Base-by-base conservation (phyloP, 2,329 filamentous ascomycete genomes). In the Graphilbum sp. region DNA sequence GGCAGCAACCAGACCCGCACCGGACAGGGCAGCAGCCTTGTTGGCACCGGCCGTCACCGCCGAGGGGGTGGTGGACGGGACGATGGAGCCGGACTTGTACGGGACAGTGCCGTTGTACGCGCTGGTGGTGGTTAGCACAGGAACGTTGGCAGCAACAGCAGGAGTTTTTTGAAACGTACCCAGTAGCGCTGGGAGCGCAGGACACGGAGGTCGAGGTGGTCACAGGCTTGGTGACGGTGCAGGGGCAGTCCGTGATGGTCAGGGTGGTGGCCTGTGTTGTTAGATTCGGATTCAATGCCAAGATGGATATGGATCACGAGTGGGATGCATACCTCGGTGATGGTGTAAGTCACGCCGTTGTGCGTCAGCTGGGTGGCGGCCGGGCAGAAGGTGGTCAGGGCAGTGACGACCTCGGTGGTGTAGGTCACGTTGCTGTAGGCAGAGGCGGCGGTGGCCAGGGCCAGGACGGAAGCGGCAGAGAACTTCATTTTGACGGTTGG, bases 371-470 rank as follows among this genome's bases (percentile, higher is more conserved):
- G 58, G 50, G 79, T 83, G 47, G 79, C 57, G 48, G 54, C 64
- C 18, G 79, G 77, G 73, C 80, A 85, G 72, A 67, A 82, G 54
- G 79, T 85, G 60, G 69, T 75, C 64, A 72, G 72, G 41, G 63
- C 59, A 41, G 72, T 75, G 46, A 83, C 69, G 47, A 74, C 62
- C 66, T 79, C 72, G 49, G 76, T 83, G 60, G 66, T 67, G 59
- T 70, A 71, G 41, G 61, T 64, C 48, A 63, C 62, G 57, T 68
- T 52, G 45, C 45, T 44, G 41, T 41, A 46, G 45, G 56, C 56
- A 45, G 54, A 50, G 48, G 47, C 61, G 56, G 64, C 66, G 52
- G 62, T 60, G 54, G 57, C 64, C 57, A 66, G 61, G 51, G 67
- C 67, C 53, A 67, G 53, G 49, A 69, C 51, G 55, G 62, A 57